Conservation (phyloP, 1,139 yeast species). For the Magnusiomyces clavatus region DNA sequence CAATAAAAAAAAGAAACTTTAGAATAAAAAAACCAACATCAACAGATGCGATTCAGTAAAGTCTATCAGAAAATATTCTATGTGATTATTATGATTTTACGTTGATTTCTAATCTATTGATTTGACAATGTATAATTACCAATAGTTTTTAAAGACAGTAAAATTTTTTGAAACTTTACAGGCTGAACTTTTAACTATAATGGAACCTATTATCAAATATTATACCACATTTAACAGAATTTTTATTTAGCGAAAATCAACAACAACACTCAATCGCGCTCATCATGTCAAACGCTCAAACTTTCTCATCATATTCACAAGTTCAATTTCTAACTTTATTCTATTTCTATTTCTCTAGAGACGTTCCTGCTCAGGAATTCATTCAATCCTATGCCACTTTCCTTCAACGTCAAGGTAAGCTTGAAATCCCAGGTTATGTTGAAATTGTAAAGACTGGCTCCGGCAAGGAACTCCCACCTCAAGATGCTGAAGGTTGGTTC, state of each 20-base stretch:
- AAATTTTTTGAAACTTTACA: too few species aligned
- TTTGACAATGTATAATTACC: too few species aligned
- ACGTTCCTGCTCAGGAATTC: conserved; percentile 99
- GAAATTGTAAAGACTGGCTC: conserved; percentile 99
- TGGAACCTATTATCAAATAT: too few species aligned
- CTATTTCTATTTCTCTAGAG: conserved; percentile 32
- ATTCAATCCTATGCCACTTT: conserved; percentile 99
- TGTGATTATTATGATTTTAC: too few species aligned
- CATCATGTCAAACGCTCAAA: not conserved
- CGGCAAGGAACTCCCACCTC: conserved; percentile 99
- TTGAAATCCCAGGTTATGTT: conserved; percentile 99
- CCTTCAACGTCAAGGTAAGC: conserved; percentile 99
- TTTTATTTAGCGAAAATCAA: conserved; percentile 6
- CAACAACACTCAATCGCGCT: conserved; percentile 1
- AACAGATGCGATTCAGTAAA: too few species aligned
- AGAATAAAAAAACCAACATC: too few species aligned
- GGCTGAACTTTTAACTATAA: too few species aligned
- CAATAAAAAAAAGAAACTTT: too few species aligned
- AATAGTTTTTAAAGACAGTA: too few species aligned
- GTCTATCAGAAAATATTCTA: too few species aligned
- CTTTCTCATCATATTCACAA: not conserved
- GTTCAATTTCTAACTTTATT: not conserved
- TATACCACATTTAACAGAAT: too few species aligned
- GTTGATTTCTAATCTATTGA: too few species aligned
- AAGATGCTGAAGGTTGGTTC: conserved; percentile 99